Conservation (phyloP, 192 early-diverging fungal species). For the Powellomyces hirtus region DNA sequence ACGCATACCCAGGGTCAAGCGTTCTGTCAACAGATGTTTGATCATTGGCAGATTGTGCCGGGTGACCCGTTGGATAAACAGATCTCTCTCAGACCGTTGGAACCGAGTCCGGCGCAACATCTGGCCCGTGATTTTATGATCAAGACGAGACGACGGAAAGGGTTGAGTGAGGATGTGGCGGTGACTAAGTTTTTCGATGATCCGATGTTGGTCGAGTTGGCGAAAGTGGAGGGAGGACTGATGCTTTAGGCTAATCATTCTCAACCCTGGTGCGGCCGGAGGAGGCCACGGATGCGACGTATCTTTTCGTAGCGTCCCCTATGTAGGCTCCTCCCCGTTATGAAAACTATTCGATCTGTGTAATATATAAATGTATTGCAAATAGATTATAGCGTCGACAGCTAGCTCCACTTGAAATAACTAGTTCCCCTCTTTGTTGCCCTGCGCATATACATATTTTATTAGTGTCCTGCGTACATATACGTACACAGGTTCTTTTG, state of each 20-base stretch:
- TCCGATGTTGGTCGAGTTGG: conserved; percentile 45
- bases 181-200: conserved; percentile 62
- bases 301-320: too few relatives aligned
- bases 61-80: conserved; percentile 92
- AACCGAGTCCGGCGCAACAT: conserved; percentile 80
- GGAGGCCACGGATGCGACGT: too few relatives aligned
- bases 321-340: too few relatives aligned
- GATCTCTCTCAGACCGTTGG: conserved; percentile 83
- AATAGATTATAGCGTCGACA: too few relatives aligned
- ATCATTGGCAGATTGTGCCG: conserved; percentile 97
- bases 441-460: too few relatives aligned
- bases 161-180: conserved; percentile 59
- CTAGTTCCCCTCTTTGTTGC: too few relatives aligned
- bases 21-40: conserved; percentile 97
- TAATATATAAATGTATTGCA: too few relatives aligned
- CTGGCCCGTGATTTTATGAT: conserved; percentile 98
- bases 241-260: conserved; percentile 2
- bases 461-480: too few relatives aligned
- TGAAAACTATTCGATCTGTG: too few relatives aligned
- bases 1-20: conserved; percentile 97
- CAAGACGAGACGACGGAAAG: conserved; percentile 94
- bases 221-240: conserved; percentile 39
- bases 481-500: too few relatives aligned
- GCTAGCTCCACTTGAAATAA: too few relatives aligned
- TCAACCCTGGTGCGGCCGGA: too few relatives aligned